phyloP scores from a whole-genome alignment of 208 protist genomes.

The Leishmania tarentolae region DNA sequence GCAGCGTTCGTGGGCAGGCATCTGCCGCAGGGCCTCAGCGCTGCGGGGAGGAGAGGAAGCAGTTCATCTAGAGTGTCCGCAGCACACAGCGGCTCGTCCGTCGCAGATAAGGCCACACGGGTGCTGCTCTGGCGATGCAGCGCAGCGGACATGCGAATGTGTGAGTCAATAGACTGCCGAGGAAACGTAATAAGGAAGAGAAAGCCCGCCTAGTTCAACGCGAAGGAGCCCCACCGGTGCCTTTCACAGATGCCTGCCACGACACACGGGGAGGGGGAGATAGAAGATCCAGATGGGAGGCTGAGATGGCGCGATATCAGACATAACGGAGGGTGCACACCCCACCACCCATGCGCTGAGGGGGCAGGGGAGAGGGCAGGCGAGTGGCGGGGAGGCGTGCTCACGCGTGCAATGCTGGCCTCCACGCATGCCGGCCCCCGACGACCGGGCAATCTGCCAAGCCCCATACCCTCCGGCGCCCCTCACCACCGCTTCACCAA shows the following conservation, averaged over 20 bases:
- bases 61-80: constrained; percentile 10
- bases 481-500: not conserved
- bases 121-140: not conserved
- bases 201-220: not conserved
- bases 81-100: not conserved
- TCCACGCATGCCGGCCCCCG: not conserved
- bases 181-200: not conserved
- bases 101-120: not conserved
- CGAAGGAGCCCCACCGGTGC: no score
- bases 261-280: not conserved
- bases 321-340: not conserved
- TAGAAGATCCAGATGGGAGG: not conserved
- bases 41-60: not conserved
- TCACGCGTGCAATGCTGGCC: not conserved
- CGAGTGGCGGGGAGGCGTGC: not conserved
- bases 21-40: not conserved
- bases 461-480: not conserved
- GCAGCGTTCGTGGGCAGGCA: not conserved
- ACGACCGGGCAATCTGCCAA: not conserved
- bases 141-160: not conserved
- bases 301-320: not conserved
- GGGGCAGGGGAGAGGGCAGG: not conserved
- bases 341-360: not conserved
- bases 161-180: not conserved
- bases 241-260: no score